Base-by-base conservation (phyloP, 2,329 filamentous ascomycete genomes). In the Trichoderma cornu-damae region DNA sequence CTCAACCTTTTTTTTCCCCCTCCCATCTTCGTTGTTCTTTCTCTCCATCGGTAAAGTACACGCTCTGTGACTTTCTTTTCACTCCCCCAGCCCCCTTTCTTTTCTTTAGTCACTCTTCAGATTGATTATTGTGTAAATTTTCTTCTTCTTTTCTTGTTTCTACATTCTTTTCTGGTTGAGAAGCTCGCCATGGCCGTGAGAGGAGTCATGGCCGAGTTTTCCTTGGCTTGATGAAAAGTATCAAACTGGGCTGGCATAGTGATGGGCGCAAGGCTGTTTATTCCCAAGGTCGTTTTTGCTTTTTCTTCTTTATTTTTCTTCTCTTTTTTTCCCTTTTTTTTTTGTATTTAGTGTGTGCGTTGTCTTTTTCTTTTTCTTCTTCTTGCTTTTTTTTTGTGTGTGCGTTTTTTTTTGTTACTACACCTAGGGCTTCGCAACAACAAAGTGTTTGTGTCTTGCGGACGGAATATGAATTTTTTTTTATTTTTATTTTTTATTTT, bases 211-310 rank as follows among this genome's bases (percentile, higher is more conserved):
- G 24, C 14, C 16, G 28, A 35, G n/a, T 4, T 20, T 26, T 35
- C n/a, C n/a, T 44, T 12, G 9, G n/a, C 32, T 20, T 37, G 32
- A 38, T 30, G 30, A 46, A 47, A 37, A 47, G 32, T 20, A 54
- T 30, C 51, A 54, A 54, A 54, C 18, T 46, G 51, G 51, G 51
- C 51, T 38, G 51, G 51, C 42, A 54, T 54, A 37, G 51, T 54
- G 51, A 46, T 54, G 51, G 50, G 51, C 51, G 51, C 51, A 54
- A 46, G 51, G 42, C 51, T 54, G 40, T 46, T 54, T 54, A 54
- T 54, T 54, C 51, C 51, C 51, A 54, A 34, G 51, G 32, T 18
- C 51, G 51, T 54, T 54, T 54, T 51, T 54, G 38, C 16, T 43
- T 53, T 42, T 52, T 18, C 4, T 37, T 28, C 22, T 14, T n/a